phyloP scores from a whole-genome alignment of 176 grass and related monocot genomes.

The Triticum timopheevii region DNA sequence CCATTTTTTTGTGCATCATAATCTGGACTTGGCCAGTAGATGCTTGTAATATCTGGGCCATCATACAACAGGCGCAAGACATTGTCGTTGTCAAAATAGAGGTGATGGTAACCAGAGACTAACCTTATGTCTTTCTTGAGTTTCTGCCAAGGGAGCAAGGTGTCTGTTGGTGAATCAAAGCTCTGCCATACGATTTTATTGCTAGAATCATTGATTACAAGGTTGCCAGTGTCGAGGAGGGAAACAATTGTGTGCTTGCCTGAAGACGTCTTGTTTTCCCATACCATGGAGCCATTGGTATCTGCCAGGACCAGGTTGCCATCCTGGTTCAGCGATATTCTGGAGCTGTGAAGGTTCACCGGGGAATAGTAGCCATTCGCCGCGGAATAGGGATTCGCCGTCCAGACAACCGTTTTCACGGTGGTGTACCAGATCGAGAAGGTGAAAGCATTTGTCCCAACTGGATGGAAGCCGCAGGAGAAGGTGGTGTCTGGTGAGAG shows the following conservation, averaged over 20 bases:
- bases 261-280: constrained; percentile 54
- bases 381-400: constrained; percentile 47
- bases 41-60: constrained; percentile 59
- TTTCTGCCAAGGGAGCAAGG: constrained; percentile 53
- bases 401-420: constrained; percentile 59
- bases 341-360: constrained; percentile 55
- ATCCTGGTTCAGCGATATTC: constrained; percentile 43
- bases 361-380: constrained; percentile 28
- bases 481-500: constrained; percentile 46
- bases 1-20: constrained; percentile 20
- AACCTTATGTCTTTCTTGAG: constrained; percentile 56
- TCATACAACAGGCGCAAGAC: constrained; percentile 52
- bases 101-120: constrained; percentile 49
- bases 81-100: constrained; percentile 73
- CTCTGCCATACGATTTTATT: constrained; percentile 55
- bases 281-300: constrained; percentile 55
- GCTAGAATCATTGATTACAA: constrained; percentile 44
- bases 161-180: constrained; percentile 56
- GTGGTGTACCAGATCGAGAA: constrained; percentile 70
- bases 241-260: constrained; percentile 37
- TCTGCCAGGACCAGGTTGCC: constrained; percentile 67
- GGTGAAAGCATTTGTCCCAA: constrained; percentile 51
- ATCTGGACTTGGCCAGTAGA: constrained; percentile 66
- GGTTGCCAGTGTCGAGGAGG: constrained; percentile 64
- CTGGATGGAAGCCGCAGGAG: constrained; percentile 48